phyloP scores from a whole-genome alignment of 345 rosid genomes.

The Murraya koenigii region DNA sequence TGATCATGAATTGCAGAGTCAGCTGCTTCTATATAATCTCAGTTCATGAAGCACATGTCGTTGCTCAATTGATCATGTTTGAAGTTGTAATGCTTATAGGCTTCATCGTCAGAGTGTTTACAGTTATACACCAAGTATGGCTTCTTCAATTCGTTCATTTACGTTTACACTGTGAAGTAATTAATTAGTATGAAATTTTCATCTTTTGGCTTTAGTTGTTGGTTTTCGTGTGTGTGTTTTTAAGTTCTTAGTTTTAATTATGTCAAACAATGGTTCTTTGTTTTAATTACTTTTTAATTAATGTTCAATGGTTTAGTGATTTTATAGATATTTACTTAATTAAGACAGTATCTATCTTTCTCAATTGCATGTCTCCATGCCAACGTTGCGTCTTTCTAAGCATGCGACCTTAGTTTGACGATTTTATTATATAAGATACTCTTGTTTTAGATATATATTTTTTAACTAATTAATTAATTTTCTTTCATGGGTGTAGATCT shows the following conservation, averaged over 20 bases:
- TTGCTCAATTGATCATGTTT: background rate
- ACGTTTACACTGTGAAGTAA: too few relatives aligned
- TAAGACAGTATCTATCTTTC: background rate
- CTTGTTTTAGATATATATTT: background rate
- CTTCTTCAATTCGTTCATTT: background rate
- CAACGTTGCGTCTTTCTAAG: background rate
- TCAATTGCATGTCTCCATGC: background rate
- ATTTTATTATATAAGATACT: background rate
- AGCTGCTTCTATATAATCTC: background rate
- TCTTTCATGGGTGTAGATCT: background rate
- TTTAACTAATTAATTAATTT: background rate
- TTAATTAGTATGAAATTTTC: background rate
- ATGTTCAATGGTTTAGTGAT: too few relatives aligned
- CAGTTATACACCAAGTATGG: background rate
- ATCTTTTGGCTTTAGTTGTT: background rate
- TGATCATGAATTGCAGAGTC: background rate
- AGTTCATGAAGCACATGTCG: background rate
- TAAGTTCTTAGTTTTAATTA: too few relatives aligned
- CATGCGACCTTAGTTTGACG: background rate
- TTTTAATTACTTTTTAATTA: too few relatives aligned
- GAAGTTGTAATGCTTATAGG: background rate
- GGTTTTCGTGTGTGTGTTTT: too few relatives aligned
- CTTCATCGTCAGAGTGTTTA: background rate
- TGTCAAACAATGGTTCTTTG: too few relatives aligned
- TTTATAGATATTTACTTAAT: too few relatives aligned